Percentiles rank a stretch among this genome's conserved stretches.
Conservation (phyloP, 1,284 basidiomycete genomes). For the Porodaedalea pini region DNA sequence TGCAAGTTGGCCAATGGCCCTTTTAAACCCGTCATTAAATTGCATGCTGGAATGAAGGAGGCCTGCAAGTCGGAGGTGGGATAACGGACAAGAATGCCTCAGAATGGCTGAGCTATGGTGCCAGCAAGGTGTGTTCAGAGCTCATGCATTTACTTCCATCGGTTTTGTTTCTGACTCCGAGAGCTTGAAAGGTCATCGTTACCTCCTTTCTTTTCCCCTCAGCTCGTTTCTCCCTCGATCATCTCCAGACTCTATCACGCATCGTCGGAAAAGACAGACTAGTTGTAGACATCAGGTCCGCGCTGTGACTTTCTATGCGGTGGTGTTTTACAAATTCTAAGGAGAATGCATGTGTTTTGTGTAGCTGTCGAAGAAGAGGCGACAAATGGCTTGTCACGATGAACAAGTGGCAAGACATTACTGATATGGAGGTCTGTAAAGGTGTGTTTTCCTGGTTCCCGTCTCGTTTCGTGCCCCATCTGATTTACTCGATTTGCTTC, state of each 20-base stretch:
- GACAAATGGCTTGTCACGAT: slow-evolving; percentile 92
- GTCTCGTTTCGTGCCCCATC: neutral
- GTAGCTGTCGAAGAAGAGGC: slow-evolving; percentile 78
- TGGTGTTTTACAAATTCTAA: neutral
- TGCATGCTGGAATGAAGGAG: slow-evolving; percentile 38
- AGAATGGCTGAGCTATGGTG: slow-evolving; percentile 86
- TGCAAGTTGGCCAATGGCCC: neutral
- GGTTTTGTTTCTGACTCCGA: neutral
- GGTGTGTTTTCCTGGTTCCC: slow-evolving; percentile 42
- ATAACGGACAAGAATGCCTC: slow-evolving; percentile 80
- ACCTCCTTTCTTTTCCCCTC: slow-evolving; percentile 93
- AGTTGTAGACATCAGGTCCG: slow-evolving; percentile 93
- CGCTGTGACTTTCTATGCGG: neutral
- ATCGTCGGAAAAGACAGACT: slow-evolving; percentile 81
- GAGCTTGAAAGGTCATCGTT: slow-evolving; percentile 75
- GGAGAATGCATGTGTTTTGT: slow-evolving; percentile 2
- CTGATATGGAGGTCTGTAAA: slow-evolving; percentile 88
- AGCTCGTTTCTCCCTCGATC: slow-evolving; percentile 72
- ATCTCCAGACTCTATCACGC: slow-evolving; percentile 64
- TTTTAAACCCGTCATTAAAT: neutral
- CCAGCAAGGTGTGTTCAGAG: slow-evolving; percentile 70
- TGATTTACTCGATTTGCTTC: no score
- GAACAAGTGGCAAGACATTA: slow-evolving; percentile 98
- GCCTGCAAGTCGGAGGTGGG: slow-evolving; percentile 91
- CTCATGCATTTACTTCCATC: neutral